phyloP scores from a whole-genome alignment of 441 rosid genomes.

The Populus hybrid region DNA sequence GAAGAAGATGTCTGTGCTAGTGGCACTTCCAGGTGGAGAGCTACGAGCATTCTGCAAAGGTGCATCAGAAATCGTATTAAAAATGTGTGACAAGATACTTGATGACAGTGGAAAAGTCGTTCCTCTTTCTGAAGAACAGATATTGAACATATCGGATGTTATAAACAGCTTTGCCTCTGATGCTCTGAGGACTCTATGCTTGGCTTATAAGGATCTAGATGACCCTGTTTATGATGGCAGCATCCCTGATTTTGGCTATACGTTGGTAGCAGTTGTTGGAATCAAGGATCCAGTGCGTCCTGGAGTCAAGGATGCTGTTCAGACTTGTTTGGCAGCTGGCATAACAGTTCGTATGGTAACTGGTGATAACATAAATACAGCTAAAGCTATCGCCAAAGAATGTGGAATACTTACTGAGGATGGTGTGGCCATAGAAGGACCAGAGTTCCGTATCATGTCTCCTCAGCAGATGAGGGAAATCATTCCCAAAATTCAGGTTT shows the following conservation, averaged over 20 bases:
- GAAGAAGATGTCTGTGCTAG: too few relatives aligned
- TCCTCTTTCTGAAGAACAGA: constrained; percentile 32
- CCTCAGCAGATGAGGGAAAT: constrained; percentile 47
- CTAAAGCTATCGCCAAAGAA: constrained; percentile 65
- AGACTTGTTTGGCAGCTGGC: constrained; percentile 68
- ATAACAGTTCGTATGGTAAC: constrained; percentile 73
- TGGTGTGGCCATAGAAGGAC: constrained; percentile 61
- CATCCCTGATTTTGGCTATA: constrained; percentile 48
- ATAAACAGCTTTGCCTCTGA: constrained; percentile 39
- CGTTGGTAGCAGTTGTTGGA: constrained; percentile 43
- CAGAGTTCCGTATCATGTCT: constrained; percentile 40
- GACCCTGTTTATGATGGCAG: constrained; percentile 16
- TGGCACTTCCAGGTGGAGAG: too few relatives aligned
- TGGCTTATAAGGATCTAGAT: constrained; percentile 42
- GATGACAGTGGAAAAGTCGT: constrained; percentile 29
- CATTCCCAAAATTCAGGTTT: constrained; percentile 65
- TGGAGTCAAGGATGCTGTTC: constrained; percentile 68
- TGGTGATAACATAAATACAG: constrained; percentile 66
- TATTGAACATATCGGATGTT: constrained; percentile 22
- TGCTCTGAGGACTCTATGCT: constrained; percentile 53
- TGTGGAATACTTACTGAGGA: constrained; percentile 58
- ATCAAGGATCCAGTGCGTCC: constrained; percentile 67
- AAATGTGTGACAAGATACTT: constrained; percentile 46
- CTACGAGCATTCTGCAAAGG: too few relatives aligned
- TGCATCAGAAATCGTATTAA: too few relatives aligned